Conservation (phyloP, 805 yeast genomes). For the Grigorovia yakushimaensis region DNA sequence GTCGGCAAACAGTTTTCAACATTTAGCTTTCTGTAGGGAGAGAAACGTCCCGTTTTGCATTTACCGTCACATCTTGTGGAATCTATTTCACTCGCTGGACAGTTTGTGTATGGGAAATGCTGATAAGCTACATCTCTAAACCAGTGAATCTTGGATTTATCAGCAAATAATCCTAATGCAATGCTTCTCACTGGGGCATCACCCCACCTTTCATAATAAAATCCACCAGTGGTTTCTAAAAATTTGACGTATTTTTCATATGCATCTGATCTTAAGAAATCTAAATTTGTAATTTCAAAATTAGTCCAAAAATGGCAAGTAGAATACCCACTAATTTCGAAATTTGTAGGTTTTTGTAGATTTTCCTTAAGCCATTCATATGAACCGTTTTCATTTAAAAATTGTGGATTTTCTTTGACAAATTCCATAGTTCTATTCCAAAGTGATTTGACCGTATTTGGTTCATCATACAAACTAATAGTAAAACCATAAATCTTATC, state of each 20-base stretch:
- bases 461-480: conserved; percentile 59
- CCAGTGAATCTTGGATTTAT: conserved; percentile 66
- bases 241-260: conserved; percentile 54
- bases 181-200: conserved; percentile 86
- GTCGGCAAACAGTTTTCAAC: conserved; percentile 67
- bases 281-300: conserved; percentile 79
- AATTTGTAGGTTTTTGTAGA: conserved; percentile 40
- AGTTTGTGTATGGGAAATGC: conserved; percentile 66
- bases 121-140: conserved; percentile 75
- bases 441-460: conserved; percentile 61
- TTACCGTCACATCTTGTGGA: conserved; percentile 37
- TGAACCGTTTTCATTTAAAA: conserved; percentile 44
- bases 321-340: conserved; percentile 37
- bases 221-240: conserved; percentile 65
- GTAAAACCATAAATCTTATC: conserved; percentile 68
- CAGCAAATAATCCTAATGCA: conserved; percentile 64
- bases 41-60: conserved; percentile 49
- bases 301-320: conserved; percentile 87
- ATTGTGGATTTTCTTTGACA: conserved; percentile 48
- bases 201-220: conserved; percentile 89
- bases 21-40: conserved; percentile 39
- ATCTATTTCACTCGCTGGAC: conserved; percentile 41
- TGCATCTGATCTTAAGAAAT: conserved; percentile 61
- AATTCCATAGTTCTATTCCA: conserved; percentile 67
- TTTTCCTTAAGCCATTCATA: conserved; percentile 55